Conservation (phyloP, 331 rosid genomes). For the Prunus yedoensis region DNA sequence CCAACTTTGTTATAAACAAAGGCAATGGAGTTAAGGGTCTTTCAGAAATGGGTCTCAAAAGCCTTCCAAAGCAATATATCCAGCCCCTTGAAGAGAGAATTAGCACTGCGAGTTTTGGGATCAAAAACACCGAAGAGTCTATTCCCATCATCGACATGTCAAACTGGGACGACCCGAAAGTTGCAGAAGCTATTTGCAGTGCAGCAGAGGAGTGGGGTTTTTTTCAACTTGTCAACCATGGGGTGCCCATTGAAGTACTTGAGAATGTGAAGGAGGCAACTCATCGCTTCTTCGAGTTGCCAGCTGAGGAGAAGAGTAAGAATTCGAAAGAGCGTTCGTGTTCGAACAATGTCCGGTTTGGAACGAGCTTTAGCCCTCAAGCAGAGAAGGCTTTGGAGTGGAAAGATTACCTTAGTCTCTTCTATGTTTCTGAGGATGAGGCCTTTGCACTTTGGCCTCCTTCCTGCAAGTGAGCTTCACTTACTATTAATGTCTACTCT, state of each 20-base stretch:
- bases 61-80: constrained; percentile 40
- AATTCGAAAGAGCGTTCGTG: constrained; percentile 37
- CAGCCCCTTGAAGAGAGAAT: constrained; percentile 44
- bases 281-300: constrained; percentile 42
- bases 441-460: constrained; percentile 52
- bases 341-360: constrained; percentile 42
- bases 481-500: too few species aligned
- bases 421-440: constrained; percentile 50
- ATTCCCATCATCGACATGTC: constrained; percentile 58
- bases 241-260: constrained; percentile 45
- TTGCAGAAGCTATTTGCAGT: constrained; percentile 35
- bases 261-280: constrained; percentile 46
- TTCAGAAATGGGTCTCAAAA: constrained; percentile 44
- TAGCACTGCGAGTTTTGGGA: neutral
- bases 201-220: constrained; percentile 61
- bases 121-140: constrained; percentile 14
- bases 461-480: constrained; percentile 38
- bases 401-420: constrained; percentile 58
- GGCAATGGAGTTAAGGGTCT: constrained; percentile 58
- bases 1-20: constrained; percentile 35
- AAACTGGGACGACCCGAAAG: constrained; percentile 30
- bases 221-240: constrained; percentile 58
- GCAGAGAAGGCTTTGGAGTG: constrained; percentile 59
- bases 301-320: constrained; percentile 47
- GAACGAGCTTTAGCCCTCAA: constrained; percentile 49